Evolutionary conservation across 164 flowering plant species (phyloP).

Genomic region (Aristolochia contorta): DNA sequence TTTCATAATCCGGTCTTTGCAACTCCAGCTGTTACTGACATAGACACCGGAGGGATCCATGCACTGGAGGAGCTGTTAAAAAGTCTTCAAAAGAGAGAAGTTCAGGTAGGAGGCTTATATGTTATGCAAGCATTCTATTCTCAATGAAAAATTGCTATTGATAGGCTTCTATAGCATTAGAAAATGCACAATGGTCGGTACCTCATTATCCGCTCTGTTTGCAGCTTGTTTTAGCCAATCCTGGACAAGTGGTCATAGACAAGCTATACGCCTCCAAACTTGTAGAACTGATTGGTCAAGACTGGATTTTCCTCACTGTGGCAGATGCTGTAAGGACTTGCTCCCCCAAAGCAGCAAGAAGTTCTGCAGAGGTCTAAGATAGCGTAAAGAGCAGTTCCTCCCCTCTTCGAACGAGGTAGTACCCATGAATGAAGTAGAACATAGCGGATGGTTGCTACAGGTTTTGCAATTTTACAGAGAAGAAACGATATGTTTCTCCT

Average conservation of each 20-base stretch:
- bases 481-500: neutral
- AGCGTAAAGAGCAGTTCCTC: neutral
- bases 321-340: constrained; percentile 67
- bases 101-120: constrained; percentile 33
- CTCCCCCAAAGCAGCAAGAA: constrained; percentile 25
- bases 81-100: constrained; percentile 53
- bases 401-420: neutral
- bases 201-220: constrained; percentile 4
- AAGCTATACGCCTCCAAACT: constrained; percentile 71
- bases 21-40: constrained; percentile 93
- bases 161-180: neutral
- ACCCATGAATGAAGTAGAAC: neutral
- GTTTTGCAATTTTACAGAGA: neutral
- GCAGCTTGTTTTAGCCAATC: constrained; percentile 82
- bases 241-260: constrained; percentile 72
- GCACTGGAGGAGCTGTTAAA: constrained; percentile 59
- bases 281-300: constrained; percentile 41
- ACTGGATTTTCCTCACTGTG: constrained; percentile 76
- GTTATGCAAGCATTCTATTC: neutral
- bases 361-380: neutral
- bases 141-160: neutral
- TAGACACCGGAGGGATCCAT: constrained; percentile 85
- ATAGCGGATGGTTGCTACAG: neutral
- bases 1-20: constrained; percentile 7
- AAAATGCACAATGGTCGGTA: neutral